Conservation (phyloP, 768 basidiomycete genomes). For the Crepidotus variabilis region DNA sequence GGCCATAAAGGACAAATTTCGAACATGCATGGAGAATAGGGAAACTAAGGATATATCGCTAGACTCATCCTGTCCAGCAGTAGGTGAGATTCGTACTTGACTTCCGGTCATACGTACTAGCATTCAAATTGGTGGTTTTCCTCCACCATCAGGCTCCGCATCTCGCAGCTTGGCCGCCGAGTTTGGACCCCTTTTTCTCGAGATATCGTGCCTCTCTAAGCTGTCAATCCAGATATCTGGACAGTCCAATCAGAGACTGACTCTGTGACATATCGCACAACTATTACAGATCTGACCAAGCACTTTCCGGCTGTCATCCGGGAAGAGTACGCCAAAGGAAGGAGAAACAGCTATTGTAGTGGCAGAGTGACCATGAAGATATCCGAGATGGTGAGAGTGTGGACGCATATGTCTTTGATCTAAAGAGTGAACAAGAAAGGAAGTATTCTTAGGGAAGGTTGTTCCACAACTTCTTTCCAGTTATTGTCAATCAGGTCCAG, state of each 20-base stretch:
- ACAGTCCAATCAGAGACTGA: slow-evolving; percentile 45
- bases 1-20: slow-evolving; percentile 51
- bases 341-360: slow-evolving; percentile 45
- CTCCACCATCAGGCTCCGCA: slow-evolving; percentile 50
- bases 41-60: slow-evolving; percentile 36
- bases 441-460: slow-evolving; percentile 44
- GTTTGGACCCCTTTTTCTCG: slow-evolving; percentile 52
- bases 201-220: slow-evolving; percentile 45
- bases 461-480: neutral
- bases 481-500: neutral
- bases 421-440: slow-evolving; percentile 44
- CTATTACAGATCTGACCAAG: slow-evolving; percentile 44
- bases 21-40: slow-evolving; percentile 40
- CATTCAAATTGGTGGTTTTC: slow-evolving; percentile 55
- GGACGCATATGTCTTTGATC: slow-evolving; percentile 40
- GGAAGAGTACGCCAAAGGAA: slow-evolving; percentile 32
- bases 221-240: slow-evolving; percentile 37
- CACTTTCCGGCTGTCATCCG: slow-evolving; percentile 51
- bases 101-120: too few relatives aligned
- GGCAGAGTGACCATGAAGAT: slow-evolving; percentile 44
- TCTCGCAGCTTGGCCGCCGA: slow-evolving; percentile 57
- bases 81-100: slow-evolving; percentile 31
- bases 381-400: slow-evolving; percentile 38
- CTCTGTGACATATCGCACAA: slow-evolving; percentile 40
- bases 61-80: slow-evolving; percentile 50